phyloP scores from a whole-genome alignment of 129 eudicot species.

The Ambrosia trifida region DNA sequence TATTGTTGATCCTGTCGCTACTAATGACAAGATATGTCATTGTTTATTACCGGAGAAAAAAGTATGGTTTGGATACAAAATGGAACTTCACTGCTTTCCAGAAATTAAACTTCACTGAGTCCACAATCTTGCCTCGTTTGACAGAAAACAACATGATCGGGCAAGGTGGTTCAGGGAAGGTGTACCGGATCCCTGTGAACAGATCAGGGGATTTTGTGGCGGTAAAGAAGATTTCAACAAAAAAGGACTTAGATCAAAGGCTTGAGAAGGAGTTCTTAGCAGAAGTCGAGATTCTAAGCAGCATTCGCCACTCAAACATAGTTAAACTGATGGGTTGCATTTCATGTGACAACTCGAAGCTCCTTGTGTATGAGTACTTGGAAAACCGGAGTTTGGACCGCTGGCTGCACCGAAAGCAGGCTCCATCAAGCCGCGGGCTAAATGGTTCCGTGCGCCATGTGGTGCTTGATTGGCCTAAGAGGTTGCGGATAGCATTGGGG shows the following conservation, averaged over 20 bases:
- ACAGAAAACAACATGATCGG: conserved; percentile 72
- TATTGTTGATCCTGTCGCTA: conserved; percentile 35
- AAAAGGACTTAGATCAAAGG: conserved; percentile 39
- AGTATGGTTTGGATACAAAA: conserved; percentile 20
- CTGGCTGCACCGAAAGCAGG: conserved; percentile 64
- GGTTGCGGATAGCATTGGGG: conserved; percentile 75
- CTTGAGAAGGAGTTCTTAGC: conserved; percentile 71
- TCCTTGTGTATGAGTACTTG: conserved; percentile 78
- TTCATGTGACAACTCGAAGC: conserved; percentile 64
- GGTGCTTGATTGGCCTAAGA: conserved; percentile 72
- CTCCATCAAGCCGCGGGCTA: conserved; percentile 21
- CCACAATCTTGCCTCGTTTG: conserved; percentile 56
- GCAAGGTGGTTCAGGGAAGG: conserved; percentile 90
- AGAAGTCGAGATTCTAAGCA: conserved; percentile 70
- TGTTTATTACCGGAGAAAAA: conserved; percentile 39
- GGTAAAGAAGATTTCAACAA: conserved; percentile 73
- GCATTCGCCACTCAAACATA: conserved; percentile 66
- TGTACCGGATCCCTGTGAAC: conserved; percentile 57
- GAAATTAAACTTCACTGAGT: conserved; percentile 63
- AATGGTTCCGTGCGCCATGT: conserved; percentile 43
- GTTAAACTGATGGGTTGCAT: conserved; percentile 78
- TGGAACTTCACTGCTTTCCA: conserved; percentile 89
- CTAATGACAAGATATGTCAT: conserved; percentile 37
- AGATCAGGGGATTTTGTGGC: conserved; percentile 62
- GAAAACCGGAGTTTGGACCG: conserved; percentile 71